phyloP scores from a whole-genome alignment of 306 rosid species.

The Malus asiatica region DNA sequence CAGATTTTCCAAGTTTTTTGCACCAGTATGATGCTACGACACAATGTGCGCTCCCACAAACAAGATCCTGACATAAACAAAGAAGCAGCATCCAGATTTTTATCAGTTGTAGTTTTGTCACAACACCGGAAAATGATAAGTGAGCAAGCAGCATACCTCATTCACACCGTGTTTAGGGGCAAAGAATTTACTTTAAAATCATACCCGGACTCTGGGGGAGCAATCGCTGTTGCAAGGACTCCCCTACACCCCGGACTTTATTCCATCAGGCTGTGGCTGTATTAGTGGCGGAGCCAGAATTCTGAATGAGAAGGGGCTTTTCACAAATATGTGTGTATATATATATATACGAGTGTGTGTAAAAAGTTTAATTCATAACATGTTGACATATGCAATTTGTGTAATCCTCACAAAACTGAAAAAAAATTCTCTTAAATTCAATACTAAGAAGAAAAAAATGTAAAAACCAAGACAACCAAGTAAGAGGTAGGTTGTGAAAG shows the following conservation, averaged over 20 bases:
- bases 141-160: constrained; percentile 40
- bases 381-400: no score
- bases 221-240: constrained; percentile 43
- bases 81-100: background rate
- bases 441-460: no score
- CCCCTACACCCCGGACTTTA: constrained; percentile 47
- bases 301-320: no score
- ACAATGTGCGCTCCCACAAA: constrained; percentile 64
- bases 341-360: no score
- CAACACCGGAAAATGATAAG: background rate
- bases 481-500: no score
- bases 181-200: constrained; percentile 59
- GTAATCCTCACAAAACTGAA: no score
- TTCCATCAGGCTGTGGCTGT: constrained; percentile 25
- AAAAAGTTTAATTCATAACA: no score
- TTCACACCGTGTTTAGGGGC: constrained; percentile 54
- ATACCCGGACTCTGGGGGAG: constrained; percentile 55
- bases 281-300: no score
- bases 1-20: constrained; percentile 56
- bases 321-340: no score
- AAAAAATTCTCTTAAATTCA: no score
- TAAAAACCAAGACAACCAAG: no score
- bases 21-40: constrained; percentile 62
- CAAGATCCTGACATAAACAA: constrained; percentile 48
- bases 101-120: background rate